Conservation (phyloP, 805 yeast species). For the Candida silvatica region DNA sequence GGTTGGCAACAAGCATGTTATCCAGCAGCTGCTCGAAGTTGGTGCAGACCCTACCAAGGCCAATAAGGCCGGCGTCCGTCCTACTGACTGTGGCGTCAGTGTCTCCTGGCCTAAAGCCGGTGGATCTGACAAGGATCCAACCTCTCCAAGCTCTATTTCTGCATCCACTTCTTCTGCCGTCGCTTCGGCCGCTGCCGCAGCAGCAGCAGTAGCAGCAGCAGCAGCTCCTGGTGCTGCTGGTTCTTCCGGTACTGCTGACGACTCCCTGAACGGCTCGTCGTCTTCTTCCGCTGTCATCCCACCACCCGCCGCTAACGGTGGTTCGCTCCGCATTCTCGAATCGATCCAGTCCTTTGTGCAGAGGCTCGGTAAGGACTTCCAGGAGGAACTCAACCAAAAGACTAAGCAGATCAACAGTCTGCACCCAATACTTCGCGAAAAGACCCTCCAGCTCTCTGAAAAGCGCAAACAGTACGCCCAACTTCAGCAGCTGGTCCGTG, state of each 20-base stretch:
- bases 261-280: neutral
- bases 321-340: constrained; percentile 34
- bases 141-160: neutral
- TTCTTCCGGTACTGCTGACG: constrained; percentile 1
- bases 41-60: constrained; percentile 80
- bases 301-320: neutral
- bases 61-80: constrained; percentile 80
- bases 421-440: constrained; percentile 48
- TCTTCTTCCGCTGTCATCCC: too few relatives aligned
- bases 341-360: constrained; percentile 43
- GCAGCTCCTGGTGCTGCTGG: constrained; percentile 1
- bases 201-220: too few relatives aligned
- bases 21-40: constrained; percentile 71
- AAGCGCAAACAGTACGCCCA: constrained; percentile 42
- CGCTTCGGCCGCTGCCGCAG: neutral
- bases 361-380: constrained; percentile 50
- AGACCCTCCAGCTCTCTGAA: constrained; percentile 42
- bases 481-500: constrained; percentile 35
- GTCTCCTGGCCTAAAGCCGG: constrained; percentile 21
- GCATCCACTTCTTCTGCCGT: neutral
- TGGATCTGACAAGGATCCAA: neutral
- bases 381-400: constrained; percentile 45
- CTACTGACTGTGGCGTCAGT: constrained; percentile 76
- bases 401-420: constrained; percentile 41
- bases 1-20: constrained; percentile 73